These are phyloP conservation scores for Hypoxylon crocopeplum DNA, from an alignment of 495 filamentous ascomycete species.

Conservation along the genomic window DNA sequence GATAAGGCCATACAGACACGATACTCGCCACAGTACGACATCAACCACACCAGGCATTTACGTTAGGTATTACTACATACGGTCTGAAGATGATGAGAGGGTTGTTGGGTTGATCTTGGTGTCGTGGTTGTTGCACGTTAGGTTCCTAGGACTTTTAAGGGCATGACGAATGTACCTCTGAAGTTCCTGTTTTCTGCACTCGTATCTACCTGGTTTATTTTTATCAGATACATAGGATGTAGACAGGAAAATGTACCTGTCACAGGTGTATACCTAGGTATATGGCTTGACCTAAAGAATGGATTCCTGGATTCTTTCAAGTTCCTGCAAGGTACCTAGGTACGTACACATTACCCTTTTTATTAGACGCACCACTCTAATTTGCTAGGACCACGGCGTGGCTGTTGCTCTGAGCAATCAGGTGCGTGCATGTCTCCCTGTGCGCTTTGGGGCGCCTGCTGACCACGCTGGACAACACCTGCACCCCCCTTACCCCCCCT, in stretches of 20 bases:
- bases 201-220: slow-evolving; percentile 1
- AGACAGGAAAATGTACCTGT: too few relatives aligned
- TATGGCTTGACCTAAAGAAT: slow-evolving; percentile 7
- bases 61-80: slow-evolving; percentile 19
- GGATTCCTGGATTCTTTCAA: too few relatives aligned
- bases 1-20: slow-evolving; percentile 20
- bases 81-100: not conserved
- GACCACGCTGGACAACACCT: slow-evolving; percentile 25
- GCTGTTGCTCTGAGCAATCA: slow-evolving; percentile 24
- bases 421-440: slow-evolving; percentile 23
- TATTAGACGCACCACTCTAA: slow-evolving; percentile 28
- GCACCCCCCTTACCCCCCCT: not conserved
- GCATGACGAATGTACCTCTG: slow-evolving; percentile 12
- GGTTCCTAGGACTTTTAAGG: slow-evolving; percentile 8
- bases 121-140: too few relatives aligned
- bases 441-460: slow-evolving; percentile 33
- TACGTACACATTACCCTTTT: not conserved
- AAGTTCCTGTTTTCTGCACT: slow-evolving; percentile 13
- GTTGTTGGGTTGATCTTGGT: slow-evolving; percentile 11
- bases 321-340: too few relatives aligned
- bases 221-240: not conserved
- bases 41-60: slow-evolving; percentile 21
- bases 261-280: not conserved
- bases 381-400: slow-evolving; percentile 24
- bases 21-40: slow-evolving; percentile 33